Conservation (phyloP, 83 land plant species). For the Diphasiastrum complanatum region DNA sequence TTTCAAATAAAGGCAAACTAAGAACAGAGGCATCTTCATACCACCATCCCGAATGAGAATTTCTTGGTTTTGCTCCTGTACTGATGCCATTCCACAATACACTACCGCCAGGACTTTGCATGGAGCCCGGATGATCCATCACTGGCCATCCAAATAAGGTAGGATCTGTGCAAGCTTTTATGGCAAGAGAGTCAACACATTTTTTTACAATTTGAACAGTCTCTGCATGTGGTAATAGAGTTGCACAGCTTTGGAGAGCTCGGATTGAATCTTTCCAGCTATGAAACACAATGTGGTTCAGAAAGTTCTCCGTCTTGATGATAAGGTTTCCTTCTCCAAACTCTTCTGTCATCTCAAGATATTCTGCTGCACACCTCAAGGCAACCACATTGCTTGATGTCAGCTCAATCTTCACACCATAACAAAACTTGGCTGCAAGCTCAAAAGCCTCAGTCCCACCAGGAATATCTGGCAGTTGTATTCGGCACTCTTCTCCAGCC, state of each 20-base stretch:
- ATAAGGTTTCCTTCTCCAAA: constrained; percentile 17
- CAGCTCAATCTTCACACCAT: constrained; percentile 23
- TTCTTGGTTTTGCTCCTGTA: constrained; percentile 6
- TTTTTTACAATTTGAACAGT: constrained; percentile 11
- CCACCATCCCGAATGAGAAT: constrained; percentile 19
- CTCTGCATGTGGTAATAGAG: constrained; percentile 10
- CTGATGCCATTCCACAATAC: constrained; percentile 19
- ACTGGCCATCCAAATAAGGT: constrained; percentile 24
- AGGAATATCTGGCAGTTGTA: constrained; percentile 8
- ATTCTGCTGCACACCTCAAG: constrained; percentile 17
- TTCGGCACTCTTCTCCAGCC: not conserved
- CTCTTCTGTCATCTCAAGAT: constrained; percentile 19
- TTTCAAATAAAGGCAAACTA: constrained; percentile 9
- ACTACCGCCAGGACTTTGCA: constrained; percentile 22
- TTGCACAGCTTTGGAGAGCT: constrained; percentile 17
- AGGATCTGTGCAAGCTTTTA: constrained; percentile 19
- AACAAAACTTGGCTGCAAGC: constrained; percentile 22
- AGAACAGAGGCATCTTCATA: constrained; percentile 16
- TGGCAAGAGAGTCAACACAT: constrained; percentile 19
- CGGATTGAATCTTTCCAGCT: constrained; percentile 24
- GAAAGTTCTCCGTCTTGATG: constrained; percentile 7
- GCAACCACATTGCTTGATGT: constrained; percentile 19
- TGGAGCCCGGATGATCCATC: constrained; percentile 5
- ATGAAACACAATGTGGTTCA: constrained; percentile 11
- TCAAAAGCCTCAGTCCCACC: constrained; percentile 22